Base-by-base conservation (phyloP, 345 rosid species). In the Citrus inodora region DNA sequence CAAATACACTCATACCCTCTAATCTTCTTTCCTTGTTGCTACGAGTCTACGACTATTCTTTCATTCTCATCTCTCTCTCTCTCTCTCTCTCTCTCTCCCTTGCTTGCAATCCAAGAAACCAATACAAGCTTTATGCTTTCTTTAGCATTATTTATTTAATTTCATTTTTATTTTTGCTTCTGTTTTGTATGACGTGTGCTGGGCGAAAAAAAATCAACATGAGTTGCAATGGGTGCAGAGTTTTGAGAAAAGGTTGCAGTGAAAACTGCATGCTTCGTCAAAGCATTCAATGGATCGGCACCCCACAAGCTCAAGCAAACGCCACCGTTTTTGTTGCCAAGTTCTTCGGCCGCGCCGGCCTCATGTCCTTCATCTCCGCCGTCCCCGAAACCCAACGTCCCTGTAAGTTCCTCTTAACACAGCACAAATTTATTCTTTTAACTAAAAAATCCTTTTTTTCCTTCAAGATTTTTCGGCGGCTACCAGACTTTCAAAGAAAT, bases 211-310 rank as follows among this genome's bases (percentile, higher is more conserved):
- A 64, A 25, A 42, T 24, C 17, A 59, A 0, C 2, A 92, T 94
- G 98, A 94, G 98, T 83, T 94, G 98, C 78, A 94, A 90, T 79
- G 97, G 97, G 7, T 92, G 98, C 70, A 85, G 98, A 42, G 86
- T 92, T 65, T 89, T 94, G 2, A 91, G 98, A 21, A 94, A 92
- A 82, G 97, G 97, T 2, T 94, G 98, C 87, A 87, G 91, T 63
- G 96, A 92, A 6, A 79, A 82, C 60, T 94, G 98, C 82, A 84
- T 86, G 76, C 94, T 94, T 67, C 87, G 96, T 55, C 91, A 91
- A 46, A 88, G 89, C 82, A 82, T 94, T 9, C 90, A 86, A 65
- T 89, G 89, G 88, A 84, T 94, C 75, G 87, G 85, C 30, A 77
- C 82, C 13, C 77, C 96, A 0, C 91, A 90, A 71, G 90, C 96